These are phyloP conservation scores for Schoenoplectus tabernaemontani DNA, from an alignment of 202 grass and related monocot species.

Conservation along the genomic window DNA sequence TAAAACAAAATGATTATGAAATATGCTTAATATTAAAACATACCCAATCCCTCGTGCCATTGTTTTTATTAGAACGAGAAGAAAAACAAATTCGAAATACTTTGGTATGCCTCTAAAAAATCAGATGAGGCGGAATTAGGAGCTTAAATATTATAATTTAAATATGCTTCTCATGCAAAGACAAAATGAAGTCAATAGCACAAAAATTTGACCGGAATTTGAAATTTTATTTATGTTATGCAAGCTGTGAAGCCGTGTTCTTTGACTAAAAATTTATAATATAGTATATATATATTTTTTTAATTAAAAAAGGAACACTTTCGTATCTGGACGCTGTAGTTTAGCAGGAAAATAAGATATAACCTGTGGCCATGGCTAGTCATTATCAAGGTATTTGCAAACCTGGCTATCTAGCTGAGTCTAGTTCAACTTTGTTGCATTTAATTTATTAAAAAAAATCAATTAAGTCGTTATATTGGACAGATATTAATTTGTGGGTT, in stretches of 20 bases:
- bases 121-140: neutral
- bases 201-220: neutral
- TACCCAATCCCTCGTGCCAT: neutral
- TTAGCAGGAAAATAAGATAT: neutral
- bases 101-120: neutral
- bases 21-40: neutral
- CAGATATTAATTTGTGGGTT: neutral
- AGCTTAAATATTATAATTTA: neutral
- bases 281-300: neutral
- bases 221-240: neutral
- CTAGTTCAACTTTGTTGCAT: neutral
- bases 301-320: neutral
- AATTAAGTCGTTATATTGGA: neutral
- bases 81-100: neutral
- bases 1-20: neutral
- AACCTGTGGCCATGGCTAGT: neutral
- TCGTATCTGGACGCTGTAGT: neutral
- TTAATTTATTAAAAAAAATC: neutral
- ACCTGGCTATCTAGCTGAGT: neutral
- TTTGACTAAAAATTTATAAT: neutral
- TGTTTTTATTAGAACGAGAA: neutral
- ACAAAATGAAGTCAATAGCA: neutral
- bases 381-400: neutral
- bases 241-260: conserved; percentile 14
- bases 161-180: neutral